These are phyloP conservation scores for Cardamine resedifolia DNA, from an alignment of 345 rosid species.

Conservation along the genomic window DNA sequence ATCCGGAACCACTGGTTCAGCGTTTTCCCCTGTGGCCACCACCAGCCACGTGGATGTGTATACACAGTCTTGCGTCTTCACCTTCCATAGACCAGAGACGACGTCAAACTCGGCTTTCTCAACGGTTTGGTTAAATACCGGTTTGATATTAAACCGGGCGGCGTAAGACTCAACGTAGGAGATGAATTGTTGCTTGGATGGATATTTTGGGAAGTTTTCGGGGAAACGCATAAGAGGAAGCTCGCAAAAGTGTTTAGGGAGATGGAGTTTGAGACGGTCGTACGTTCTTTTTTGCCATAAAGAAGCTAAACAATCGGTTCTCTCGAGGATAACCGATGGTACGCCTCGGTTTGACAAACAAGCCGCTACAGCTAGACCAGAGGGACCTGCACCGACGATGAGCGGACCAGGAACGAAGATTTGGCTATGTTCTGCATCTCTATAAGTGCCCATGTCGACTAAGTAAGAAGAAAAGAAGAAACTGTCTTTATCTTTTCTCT, in stretches of 20 bases:
- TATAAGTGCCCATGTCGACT: slow-evolving; percentile 46
- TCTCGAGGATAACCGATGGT: slow-evolving; percentile 74
- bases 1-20: slow-evolving; percentile 72
- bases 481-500: slow-evolving; percentile 8
- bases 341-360: slow-evolving; percentile 62
- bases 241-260: slow-evolving; percentile 81
- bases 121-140: slow-evolving; percentile 65
- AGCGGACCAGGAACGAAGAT: slow-evolving; percentile 55
- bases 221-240: slow-evolving; percentile 78
- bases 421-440: slow-evolving; percentile 29
- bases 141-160: slow-evolving; percentile 57
- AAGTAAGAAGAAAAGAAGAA: slow-evolving; percentile 6
- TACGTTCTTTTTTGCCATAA: slow-evolving; percentile 78
- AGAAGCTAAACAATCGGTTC: slow-evolving; percentile 72
- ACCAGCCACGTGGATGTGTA: slow-evolving; percentile 69
- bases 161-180: slow-evolving; percentile 78
- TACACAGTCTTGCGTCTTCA: slow-evolving; percentile 51
- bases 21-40: slow-evolving; percentile 87
- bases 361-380: slow-evolving; percentile 80
- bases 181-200: slow-evolving; percentile 65
- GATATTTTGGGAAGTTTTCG: slow-evolving; percentile 66
- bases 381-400: slow-evolving; percentile 96
- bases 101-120: slow-evolving; percentile 55
- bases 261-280: slow-evolving; percentile 87
- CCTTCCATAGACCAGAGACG: slow-evolving; percentile 55